Evolutionary conservation across 1,139 yeast species (phyloP), one percentile per base, ranked within the genome.

Genomic region (Hemisphaericaspora xylofermentans): DNA sequence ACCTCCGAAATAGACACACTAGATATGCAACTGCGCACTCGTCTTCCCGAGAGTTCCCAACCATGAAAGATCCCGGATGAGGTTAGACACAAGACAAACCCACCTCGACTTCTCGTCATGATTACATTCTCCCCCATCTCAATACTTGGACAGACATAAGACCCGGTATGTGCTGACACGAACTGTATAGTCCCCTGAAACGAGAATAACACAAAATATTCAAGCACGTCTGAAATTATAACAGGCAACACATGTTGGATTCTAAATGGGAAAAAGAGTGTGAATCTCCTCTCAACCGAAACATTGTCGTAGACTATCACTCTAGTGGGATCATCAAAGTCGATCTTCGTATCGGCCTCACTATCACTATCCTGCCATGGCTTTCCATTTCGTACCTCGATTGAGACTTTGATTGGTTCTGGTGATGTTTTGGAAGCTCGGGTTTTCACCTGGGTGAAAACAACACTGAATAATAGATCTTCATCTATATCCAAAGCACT

Each of bases 141-240:
- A 14, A 81, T 58, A n/a, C 71, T 58, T 2, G 86, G 82, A 40
- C 67, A 58, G 0, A 69, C 47, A 25, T 64, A 63, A 18, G 70
- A 57, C 1, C 94, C 95, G 1, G 71, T 52, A 2, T 84, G 76
- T 1, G 86, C 78, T 10, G 82, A 75, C 0, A 94, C 76, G 66
- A 95, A 76, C 56, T 85, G 87, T 3, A 80, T 48, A 4, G 80
- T 74, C 1, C 89, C 88, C 36, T 80, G 76, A 18, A 93, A 88
- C 0, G 95, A 80, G 3, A 84, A 80, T 27, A 91, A 61, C n/a
- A 71, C 76, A 70, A 76, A 72, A 44, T 62, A 74, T 15, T 52
- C 52, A 24, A 71, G 54, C 6, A 43, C 47, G 2, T 52, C 53
- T 19, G 64, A 60, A 10, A 64, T 42, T 6, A 65, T 48, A 6